phyloP scores from a whole-genome alignment of 164 flowering plant species.

The Stephania japonica region DNA sequence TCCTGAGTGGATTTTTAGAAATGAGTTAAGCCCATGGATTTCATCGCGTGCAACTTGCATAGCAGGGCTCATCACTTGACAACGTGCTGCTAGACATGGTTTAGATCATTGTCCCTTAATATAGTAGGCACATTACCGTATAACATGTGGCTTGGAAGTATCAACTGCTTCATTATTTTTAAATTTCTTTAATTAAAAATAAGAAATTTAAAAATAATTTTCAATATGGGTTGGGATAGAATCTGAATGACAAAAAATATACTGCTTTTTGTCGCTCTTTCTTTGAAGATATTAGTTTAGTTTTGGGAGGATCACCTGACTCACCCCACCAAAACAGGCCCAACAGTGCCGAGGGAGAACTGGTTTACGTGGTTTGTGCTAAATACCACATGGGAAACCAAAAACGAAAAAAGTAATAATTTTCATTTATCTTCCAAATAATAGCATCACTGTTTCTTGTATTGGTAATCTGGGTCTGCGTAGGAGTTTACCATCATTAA shows the following conservation, averaged over 20 bases:
- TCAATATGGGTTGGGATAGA: background rate
- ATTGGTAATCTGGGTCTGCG: background rate
- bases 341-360: no score
- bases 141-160: background rate
- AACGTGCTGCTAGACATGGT: background rate
- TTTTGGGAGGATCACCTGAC: background rate
- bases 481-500: background rate
- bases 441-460: background rate
- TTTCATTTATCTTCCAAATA: background rate
- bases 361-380: no score
- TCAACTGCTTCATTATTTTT: background rate
- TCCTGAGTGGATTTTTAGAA: no score
- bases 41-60: background rate
- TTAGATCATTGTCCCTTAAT: background rate
- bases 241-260: background rate
- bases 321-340: no score
- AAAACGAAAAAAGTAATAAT: no score
- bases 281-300: background rate
- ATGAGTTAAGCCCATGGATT: no score
- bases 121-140: background rate
- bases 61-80: background rate
- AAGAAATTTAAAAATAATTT: no score
- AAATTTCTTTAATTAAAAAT: background rate
- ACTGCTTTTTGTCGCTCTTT: background rate
- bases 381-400: no score